These are phyloP conservation scores for Ulvella scutata DNA, from an alignment of 139 green algal species.

Conservation along the genomic window DNA sequence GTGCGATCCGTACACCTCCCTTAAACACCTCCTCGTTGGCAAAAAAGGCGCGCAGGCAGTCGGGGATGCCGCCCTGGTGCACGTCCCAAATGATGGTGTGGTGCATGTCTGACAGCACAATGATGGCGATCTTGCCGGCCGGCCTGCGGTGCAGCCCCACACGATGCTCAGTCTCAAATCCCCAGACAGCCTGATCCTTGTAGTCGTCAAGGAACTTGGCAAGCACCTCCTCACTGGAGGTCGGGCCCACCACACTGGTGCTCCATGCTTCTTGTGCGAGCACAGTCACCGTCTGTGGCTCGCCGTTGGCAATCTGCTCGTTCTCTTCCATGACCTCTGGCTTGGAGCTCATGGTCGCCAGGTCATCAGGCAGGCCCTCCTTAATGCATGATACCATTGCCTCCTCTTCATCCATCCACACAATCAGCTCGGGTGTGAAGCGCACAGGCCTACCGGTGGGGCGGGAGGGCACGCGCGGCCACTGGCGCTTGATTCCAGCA, in stretches of 20 bases:
- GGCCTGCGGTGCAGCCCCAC: neutral
- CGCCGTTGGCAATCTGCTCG: neutral
- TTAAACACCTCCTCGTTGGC: neutral
- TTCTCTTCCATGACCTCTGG: neutral
- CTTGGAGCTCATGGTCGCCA: neutral
- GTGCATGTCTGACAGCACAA: conserved; percentile 1
- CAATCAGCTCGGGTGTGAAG: neutral
- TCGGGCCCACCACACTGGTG: neutral
- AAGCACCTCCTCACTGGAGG: neutral
- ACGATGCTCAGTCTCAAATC: neutral
- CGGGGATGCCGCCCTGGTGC: neutral
- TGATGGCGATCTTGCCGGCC: neutral
- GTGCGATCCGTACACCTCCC: neutral
- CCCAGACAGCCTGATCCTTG: neutral
- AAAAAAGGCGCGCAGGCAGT: neutral
- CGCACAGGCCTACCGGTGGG: neutral
- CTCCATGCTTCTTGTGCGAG: neutral
- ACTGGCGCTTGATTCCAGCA: neutral
- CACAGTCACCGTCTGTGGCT: neutral
- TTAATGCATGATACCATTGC: neutral
- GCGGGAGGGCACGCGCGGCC: neutral
- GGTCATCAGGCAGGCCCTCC: neutral
- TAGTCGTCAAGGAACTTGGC: neutral
- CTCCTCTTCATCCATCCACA: neutral
- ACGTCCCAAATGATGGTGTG: neutral